phyloP scores from a whole-genome alignment of 106 monocot species.

The Allium sativum region DNA sequence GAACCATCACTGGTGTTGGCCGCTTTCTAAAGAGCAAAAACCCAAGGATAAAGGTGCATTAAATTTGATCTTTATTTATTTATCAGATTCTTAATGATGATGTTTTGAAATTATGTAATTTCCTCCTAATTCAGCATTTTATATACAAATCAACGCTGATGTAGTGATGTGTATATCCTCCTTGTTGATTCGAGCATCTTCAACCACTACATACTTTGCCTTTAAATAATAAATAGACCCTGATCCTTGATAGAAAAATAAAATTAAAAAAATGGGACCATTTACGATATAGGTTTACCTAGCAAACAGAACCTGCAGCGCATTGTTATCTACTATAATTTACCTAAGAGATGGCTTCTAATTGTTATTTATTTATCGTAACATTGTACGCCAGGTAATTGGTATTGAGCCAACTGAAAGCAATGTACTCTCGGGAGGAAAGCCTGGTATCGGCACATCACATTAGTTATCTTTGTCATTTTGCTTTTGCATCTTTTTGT shows the following conservation, averaged over 20 bases:
- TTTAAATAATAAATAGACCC: background rate
- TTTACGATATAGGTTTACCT: background rate
- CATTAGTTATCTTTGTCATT: background rate
- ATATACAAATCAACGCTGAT: background rate
- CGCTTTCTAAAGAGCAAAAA: constrained; percentile 80
- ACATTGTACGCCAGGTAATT: constrained; percentile 48
- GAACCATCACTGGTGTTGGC: constrained; percentile 91
- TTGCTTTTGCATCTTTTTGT: background rate
- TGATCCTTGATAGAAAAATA: background rate
- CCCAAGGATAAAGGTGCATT: constrained; percentile 66
- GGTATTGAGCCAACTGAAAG: constrained; percentile 95
- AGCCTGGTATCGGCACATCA: constrained; percentile 58
- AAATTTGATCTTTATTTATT: background rate
- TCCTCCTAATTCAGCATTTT: too few species aligned
- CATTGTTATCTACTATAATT: background rate
- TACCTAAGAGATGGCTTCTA: background rate
- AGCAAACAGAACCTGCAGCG: background rate
- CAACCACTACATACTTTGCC: background rate
- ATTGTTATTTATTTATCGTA: background rate
- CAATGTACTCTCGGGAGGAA: constrained; percentile 91
- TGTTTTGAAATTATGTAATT: background rate
- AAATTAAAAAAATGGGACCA: background rate
- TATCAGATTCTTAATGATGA: background rate
- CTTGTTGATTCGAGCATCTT: background rate
- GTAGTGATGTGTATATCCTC: background rate